Evolutionary conservation across 2,329 filamentous ascomycete species (phyloP), one percentile per base, ranked within the genome.

Genomic region (Fusarium sp.): DNA sequence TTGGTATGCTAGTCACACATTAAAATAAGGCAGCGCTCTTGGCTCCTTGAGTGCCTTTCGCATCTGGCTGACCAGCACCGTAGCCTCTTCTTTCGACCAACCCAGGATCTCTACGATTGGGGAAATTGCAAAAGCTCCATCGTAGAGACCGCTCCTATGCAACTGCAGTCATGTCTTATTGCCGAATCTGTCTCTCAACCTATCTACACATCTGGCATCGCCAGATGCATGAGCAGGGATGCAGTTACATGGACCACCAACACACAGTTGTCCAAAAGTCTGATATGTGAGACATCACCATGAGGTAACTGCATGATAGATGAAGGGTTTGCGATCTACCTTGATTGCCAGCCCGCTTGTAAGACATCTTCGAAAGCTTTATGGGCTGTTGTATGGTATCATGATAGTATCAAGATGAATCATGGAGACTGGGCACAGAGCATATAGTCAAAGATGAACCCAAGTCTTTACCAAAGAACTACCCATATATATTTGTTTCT

Each of bases 41-140:
- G 53, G 53, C 8, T 69, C 53, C 15, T 38, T 54, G 17, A 76
- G 65, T 13, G 69, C 72, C 12, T 42, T 54, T 10, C 69, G 64
- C 72, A 73, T 75, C 42, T 61, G 57, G 14, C 50, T 47, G 18
- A 76, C 74, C 18, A 76, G 42, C 10, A 58, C 36, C 6, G 63
- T 58, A 11, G 72, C 62, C 45, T 76, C 58, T 5, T 53, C 57
- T n/a, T 39, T 47, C 17, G 69, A 63, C 69, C 74, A 75, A 17
- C 69, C 74, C 44, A 75, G 42, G 17, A 76, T 65, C 59, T 75
- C 44, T 5, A 63, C 63, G 8, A 76, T 38, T 2, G 69, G 44
- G 39, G 69, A 73, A 20, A 75, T 54, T 4, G 69, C 74, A 48
- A 72, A 76, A 10, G 45, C 53, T 8, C 61, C 50, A 17, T 76